These are phyloP conservation scores for Pneumocystis jirovecii DNA, from an alignment of 1,139 yeast species.

Conservation along the genomic window DNA sequence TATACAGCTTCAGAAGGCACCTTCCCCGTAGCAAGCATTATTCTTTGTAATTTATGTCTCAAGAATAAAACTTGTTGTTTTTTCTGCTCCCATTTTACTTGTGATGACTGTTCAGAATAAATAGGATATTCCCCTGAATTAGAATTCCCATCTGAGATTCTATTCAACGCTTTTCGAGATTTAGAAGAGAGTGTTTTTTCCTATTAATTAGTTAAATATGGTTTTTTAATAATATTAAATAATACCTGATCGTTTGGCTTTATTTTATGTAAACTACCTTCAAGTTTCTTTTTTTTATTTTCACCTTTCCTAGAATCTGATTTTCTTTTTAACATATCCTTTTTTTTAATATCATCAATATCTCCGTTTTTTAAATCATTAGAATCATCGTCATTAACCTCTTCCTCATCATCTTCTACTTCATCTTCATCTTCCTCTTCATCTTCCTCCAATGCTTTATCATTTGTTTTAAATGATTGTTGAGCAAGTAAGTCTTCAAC, in stretches of 20 bases:
- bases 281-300: not conserved
- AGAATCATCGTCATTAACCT: constrained; percentile 1
- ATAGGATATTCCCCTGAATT: constrained; percentile 1
- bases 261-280: not conserved
- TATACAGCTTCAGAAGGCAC: constrained; percentile 4
- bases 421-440: constrained; percentile 1
- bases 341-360: not conserved
- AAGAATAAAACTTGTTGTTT: constrained; percentile 7
- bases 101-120: not conserved
- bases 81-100: constrained; percentile 3
- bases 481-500: not conserved
- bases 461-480: not conserved
- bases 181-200: not conserved
- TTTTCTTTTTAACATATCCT: not conserved
- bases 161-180: not conserved
- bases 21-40: constrained; percentile 7
- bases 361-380: not conserved
- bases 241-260: constrained; percentile 3
- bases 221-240: not conserved
- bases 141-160: not conserved
- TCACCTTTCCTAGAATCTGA: not conserved
- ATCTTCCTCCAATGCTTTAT: not conserved
- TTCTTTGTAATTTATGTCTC: constrained; percentile 10
- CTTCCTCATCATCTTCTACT: constrained; percentile 2
- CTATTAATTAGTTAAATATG: not conserved